Base-by-base conservation (phyloP, 768 basidiomycete genomes). In the Suillus tomentosus region DNA sequence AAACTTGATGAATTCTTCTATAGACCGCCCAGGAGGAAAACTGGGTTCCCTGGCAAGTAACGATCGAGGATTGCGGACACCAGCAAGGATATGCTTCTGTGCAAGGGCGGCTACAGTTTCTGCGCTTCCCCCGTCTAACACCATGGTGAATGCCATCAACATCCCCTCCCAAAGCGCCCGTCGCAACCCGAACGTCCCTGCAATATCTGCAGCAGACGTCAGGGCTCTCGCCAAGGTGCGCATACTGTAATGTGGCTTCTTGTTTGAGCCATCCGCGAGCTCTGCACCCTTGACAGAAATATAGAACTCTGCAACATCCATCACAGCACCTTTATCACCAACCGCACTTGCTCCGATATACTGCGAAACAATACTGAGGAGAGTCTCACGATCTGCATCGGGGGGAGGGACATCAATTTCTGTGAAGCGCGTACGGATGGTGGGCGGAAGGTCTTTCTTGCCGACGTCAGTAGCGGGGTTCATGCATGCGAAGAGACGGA, bases 381-480 rank as follows among this genome's bases (percentile, higher is more conserved):
- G 82, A 0, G 96, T 96, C 54, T 97, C 95, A 62, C 85, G 87
- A 73, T 99, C 95, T 39, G 91, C 83, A 70, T 99, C 97, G 5
- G 96, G 96, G 3, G 96, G 85, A n/a, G 91, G 87, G 0, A 98
- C 96, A 72, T 95, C 95, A 61, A 99, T 87, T 74, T 99, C 97
- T 1, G 95, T 97, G 79, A 99, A 99, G 37, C 92, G 87, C 11
- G 90, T 86, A 42, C 96, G 88, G 57, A 99, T 92, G 70, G 90
- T 90, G 5, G 92, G 89, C 19, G 95, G 94, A 0, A 99, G 87
- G 71, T 99, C 96, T 71, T 95, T 97, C 80, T 99, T 99, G 40
- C 97, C 97, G 15, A 98, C 92, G 70, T 99, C 97, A 4, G 96
- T 99, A 0, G 97, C 97, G 5, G 97, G 97, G 72, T 99, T 99